Conservation (phyloP, 768 basidiomycete genomes). For the Psilocybe sp. region DNA sequence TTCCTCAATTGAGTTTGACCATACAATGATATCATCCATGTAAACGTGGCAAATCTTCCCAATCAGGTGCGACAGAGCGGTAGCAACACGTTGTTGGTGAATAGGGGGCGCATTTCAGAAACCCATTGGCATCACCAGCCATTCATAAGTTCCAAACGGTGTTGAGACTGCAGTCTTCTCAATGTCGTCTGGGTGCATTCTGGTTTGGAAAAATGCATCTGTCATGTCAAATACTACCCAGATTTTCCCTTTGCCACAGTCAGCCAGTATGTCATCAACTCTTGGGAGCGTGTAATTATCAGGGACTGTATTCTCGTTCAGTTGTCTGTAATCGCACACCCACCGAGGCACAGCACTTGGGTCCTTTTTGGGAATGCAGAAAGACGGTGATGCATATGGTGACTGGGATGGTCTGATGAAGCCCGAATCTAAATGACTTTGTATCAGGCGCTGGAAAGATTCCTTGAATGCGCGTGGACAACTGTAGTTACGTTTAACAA, state of each 20-base stretch:
- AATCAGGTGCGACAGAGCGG: constrained; percentile 20
- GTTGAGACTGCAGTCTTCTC: constrained; percentile 34
- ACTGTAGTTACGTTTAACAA: constrained; percentile 23
- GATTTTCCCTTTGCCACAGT: no score
- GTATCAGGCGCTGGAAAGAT: constrained; percentile 27
- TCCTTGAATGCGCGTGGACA: constrained; percentile 30
- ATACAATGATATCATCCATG: constrained; percentile 23
- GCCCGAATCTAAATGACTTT: constrained; percentile 32
- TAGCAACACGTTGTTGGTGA: constrained; percentile 24
- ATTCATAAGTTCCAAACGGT: constrained; percentile 37
- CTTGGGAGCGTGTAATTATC: constrained; percentile 27
- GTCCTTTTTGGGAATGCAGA: constrained; percentile 35
- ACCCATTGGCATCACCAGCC: constrained; percentile 37
- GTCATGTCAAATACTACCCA: constrained; percentile 26
- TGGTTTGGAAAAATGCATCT: constrained; percentile 22
- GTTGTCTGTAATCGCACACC: constrained; percentile 30
- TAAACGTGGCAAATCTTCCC: constrained; percentile 23
- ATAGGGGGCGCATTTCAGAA: constrained; percentile 22
- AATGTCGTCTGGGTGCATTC: constrained; percentile 19
- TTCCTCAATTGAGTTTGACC: constrained; percentile 15
- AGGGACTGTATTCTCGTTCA: constrained; percentile 28
- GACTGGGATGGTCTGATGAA: constrained; percentile 25
- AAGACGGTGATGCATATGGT: constrained; percentile 29
- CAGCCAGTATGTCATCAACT: constrained; percentile 28
- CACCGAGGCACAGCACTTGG: constrained; percentile 23